A percentile compares a stretch with the other conserved stretches of the same genome.
phyloP scores from a whole-genome alignment of 2,329 filamentous ascomycete species.

The Aspergillus novoparasiticus region DNA sequence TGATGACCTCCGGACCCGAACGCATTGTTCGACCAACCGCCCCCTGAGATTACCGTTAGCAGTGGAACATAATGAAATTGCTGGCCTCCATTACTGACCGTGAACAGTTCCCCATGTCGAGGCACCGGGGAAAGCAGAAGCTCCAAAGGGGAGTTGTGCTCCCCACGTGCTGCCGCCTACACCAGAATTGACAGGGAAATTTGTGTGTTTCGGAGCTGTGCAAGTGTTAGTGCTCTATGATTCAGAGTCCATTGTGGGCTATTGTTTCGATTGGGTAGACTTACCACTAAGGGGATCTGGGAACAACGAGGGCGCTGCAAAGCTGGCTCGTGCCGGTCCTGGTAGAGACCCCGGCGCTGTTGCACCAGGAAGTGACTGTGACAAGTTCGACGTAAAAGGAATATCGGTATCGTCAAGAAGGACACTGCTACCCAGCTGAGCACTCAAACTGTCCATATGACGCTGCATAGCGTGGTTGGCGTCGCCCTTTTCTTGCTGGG shows the following conservation, averaged over 20 bases:
- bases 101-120: constrained; percentile 42
- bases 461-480: constrained; percentile 48
- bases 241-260: not conserved
- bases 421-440: constrained; percentile 87
- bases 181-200: constrained; percentile 35
- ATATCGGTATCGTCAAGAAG: constrained; percentile 76
- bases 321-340: constrained; percentile 44
- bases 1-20: constrained; percentile 53
- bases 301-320: constrained; percentile 45
- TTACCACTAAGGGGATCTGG: constrained; percentile 46
- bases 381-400: constrained; percentile 56
- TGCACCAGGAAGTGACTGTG: constrained; percentile 51
- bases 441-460: constrained; percentile 71
- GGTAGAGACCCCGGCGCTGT: constrained; percentile 55
- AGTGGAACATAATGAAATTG: constrained; percentile 4
- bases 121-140: constrained; percentile 38
- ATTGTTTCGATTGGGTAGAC: constrained; percentile 18
- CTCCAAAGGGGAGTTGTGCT: constrained; percentile 40
- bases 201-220: constrained; percentile 36
- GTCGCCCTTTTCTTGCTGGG: constrained; percentile 52
- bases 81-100: constrained; percentile 30
- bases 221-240: constrained; percentile 19
- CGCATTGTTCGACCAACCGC: constrained; percentile 48
- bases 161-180: constrained; percentile 39
- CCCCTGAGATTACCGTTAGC: constrained; percentile 36